A percentile compares a stretch with the other conserved stretches of the same genome.
Conservation (phyloP, 2,329 filamentous ascomycete genomes). For the Cladosporium velox region DNA sequence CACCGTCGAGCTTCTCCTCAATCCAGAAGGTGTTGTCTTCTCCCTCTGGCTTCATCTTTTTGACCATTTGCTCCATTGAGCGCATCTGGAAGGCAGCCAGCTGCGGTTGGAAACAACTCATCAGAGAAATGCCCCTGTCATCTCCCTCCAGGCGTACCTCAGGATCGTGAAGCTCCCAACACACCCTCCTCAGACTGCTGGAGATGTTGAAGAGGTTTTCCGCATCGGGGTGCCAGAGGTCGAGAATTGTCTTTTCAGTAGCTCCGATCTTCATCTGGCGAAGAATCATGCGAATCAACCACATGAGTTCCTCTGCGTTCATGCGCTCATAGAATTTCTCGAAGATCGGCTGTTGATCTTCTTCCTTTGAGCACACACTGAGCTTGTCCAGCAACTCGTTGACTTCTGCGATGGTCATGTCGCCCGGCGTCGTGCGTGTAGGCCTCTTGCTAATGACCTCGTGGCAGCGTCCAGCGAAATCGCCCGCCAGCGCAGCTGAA, state of each 20-base stretch:
- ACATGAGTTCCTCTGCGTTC: conserved; percentile 91
- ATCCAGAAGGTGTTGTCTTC: conserved; percentile 87
- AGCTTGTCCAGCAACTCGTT: conserved; percentile 82
- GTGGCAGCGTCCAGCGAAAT: conserved; percentile 87
- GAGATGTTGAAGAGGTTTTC: conserved; percentile 76
- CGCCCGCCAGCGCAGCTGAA: conserved; percentile 71
- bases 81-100: conserved; percentile 89
- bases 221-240: conserved; percentile 60
- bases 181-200: conserved; percentile 84
- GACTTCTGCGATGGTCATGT: conserved; percentile 85
- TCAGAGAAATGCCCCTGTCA: conserved; percentile 73
- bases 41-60: conserved; percentile 64
- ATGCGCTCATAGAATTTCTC: conserved; percentile 83
- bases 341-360: conserved; percentile 80
- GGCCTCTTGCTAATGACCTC: conserved; percentile 84
- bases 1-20: conserved; percentile 95
- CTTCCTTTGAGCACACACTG: conserved; percentile 70
- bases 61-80: conserved; percentile 76
- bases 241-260: conserved; percentile 84
- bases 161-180: conserved; percentile 86
- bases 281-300: conserved; percentile 91
- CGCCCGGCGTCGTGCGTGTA: conserved; percentile 70
- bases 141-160: conserved; percentile 71
- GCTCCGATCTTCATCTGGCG: conserved; percentile 75
- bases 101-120: conserved; percentile 97